These are phyloP conservation scores for Trichosporon asahii DNA, from an alignment of 1,284 basidiomycete species.

Conservation along the genomic window DNA sequence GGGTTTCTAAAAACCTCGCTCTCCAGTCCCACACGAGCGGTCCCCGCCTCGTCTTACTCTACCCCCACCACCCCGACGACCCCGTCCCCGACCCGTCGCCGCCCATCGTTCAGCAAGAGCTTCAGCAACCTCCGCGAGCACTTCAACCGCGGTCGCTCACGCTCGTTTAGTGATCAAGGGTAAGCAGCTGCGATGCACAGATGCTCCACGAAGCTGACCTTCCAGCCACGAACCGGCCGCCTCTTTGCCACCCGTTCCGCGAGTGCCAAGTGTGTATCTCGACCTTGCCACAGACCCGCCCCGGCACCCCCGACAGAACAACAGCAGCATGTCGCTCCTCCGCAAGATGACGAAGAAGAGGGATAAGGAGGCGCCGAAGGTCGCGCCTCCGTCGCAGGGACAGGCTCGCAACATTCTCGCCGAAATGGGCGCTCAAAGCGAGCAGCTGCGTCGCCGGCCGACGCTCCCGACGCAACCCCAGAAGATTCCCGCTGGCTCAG, in stretches of 20 bases:
- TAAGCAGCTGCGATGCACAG: no score
- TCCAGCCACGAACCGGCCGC: not conserved
- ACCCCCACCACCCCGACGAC: not conserved
- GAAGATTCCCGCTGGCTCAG: not conserved
- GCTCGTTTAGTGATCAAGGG: not conserved
- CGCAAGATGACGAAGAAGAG: constrained; percentile 5
- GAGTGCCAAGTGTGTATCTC: not conserved
- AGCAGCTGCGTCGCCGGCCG: constrained; percentile 10
- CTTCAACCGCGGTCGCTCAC: not conserved
- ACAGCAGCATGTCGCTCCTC: not conserved
- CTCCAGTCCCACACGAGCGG: not conserved
- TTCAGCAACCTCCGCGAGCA: constrained; percentile 5
- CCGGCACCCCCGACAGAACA: not conserved
- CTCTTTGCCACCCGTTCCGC: not conserved
- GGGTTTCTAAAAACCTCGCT: not conserved
- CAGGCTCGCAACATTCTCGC: constrained; percentile 18
- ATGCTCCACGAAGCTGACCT: not conserved
- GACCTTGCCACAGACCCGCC: not conserved
- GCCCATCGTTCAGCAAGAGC: constrained; percentile 5
- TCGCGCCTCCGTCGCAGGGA: constrained; percentile 8
- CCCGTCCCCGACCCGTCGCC: not conserved
- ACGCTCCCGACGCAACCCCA: not conserved
- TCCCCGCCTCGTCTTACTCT: not conserved
- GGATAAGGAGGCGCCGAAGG: constrained; percentile 2
- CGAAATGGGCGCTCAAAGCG: constrained; percentile 17